These are phyloP conservation scores for Punica granatum DNA, from an alignment of 345 rosid genomes.

Conservation along the genomic window DNA sequence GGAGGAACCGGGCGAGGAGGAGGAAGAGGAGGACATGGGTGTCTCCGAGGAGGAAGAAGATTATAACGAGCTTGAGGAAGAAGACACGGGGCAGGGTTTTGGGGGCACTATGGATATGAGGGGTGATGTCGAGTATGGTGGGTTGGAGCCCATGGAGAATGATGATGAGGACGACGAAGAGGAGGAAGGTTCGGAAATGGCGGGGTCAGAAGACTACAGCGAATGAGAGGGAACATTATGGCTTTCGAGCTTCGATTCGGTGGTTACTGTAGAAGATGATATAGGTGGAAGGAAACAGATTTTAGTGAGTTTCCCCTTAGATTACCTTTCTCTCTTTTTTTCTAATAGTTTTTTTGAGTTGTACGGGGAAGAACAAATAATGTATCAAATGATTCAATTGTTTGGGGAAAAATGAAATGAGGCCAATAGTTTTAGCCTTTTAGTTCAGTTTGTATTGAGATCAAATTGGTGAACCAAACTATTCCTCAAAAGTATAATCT, in stretches of 20 bases:
- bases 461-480: too few species aligned
- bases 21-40: conserved; percentile 35
- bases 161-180: conserved; percentile 26
- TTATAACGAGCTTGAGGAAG: conserved; percentile 31
- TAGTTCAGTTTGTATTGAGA: background rate
- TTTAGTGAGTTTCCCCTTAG: background rate
- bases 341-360: background rate
- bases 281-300: background rate
- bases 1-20: conserved; percentile 54
- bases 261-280: background rate
- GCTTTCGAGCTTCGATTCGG: background rate
- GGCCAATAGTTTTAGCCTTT: background rate
- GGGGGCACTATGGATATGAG: conserved; percentile 31
- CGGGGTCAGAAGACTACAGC: conserved; percentile 67
- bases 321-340: too few species aligned
- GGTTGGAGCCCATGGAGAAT: conserved; percentile 21
- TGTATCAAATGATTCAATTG: background rate
- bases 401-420: conserved; percentile 1
- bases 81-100: conserved; percentile 41
- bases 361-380: background rate
- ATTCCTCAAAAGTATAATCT: too few species aligned
- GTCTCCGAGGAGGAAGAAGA: conserved; percentile 28
- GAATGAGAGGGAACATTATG: conserved; percentile 27
- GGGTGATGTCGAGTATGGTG: conserved; percentile 15
- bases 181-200: conserved; percentile 38